Evolutionary conservation across 345 rosid species (phyloP).

Genomic region (Melaleuca quinquenervia): DNA sequence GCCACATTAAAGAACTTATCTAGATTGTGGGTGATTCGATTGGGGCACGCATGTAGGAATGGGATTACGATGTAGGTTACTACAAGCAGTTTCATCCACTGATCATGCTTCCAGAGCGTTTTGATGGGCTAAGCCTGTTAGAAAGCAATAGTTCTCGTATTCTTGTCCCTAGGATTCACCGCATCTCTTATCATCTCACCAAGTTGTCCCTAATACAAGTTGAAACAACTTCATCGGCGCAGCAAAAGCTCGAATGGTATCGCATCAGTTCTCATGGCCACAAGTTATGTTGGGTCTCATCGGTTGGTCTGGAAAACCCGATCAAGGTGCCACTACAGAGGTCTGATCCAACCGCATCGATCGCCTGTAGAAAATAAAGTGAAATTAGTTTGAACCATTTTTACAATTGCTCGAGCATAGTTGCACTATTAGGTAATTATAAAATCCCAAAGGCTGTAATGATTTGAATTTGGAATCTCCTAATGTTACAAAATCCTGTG

Average conservation of each 20-base stretch:
- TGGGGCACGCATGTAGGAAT: neutral
- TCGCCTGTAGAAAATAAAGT: neutral
- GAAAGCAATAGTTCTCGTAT: neutral
- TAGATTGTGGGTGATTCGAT: neutral
- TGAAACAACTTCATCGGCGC: neutral
- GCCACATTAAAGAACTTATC: neutral
- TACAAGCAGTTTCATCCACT: neutral
- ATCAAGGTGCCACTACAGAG: neutral
- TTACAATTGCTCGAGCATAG: neutral
- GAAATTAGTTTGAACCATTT: neutral
- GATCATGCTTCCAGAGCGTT: neutral
- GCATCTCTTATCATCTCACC: neutral
- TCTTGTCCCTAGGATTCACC: neutral
- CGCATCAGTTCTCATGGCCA: neutral
- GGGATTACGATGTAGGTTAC: neutral
- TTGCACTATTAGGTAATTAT: no score
- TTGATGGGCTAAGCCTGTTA: neutral
- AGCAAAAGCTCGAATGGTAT: neutral
- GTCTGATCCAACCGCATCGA: neutral
- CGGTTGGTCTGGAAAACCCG: neutral
- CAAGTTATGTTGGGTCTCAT: neutral
- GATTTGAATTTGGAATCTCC: no score
- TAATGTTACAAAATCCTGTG: no score
- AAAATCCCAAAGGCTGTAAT: no score
- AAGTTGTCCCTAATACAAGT: neutral